Evolutionary conservation across 75 land plant species (phyloP), one percentile per base, ranked within the genome.

Genomic region (Adiantum capillusveneris): DNA sequence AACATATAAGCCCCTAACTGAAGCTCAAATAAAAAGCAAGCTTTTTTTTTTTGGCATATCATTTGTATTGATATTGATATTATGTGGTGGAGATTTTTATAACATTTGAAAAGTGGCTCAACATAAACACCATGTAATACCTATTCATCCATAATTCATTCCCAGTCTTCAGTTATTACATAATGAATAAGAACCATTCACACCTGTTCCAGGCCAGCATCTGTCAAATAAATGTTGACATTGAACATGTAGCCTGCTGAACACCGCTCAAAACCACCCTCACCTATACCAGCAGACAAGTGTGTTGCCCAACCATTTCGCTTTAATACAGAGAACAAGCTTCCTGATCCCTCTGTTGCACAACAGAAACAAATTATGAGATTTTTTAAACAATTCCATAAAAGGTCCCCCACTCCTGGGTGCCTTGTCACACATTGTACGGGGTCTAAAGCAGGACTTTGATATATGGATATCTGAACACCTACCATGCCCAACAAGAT

Each of bases 401-500:
- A 61, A 46, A n/a, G 17, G 25, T n/a, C 17, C 44, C n/a, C 29
- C 26, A 48, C 11, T 44, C n/a, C n/a, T n/a, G n/a, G n/a, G n/a
- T n/a, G n/a, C n/a, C n/a, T n/a, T n/a, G n/a, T n/a, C n/a, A n/a
- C n/a, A n/a, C n/a, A n/a, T n/a, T n/a, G n/a, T n/a, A n/a, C n/a
- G n/a, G n/a, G n/a, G n/a, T n/a, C n/a, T n/a, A n/a, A n/a, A n/a
- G n/a, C n/a, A n/a, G n/a, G n/a, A n/a, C n/a, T n/a, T n/a, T n/a
- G n/a, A n/a, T n/a, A 34, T 5, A 65, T 31, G 36, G 31, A 18
- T 50, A 20, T n/a, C 59, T 21, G 41, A 17, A 16, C 28, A 28
- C 63, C 56, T 74, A 94, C 98, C 98, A 75, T 95, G 99, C 6
- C 99, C 99, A 64, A 95, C 56, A 14, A 95, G 80, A 73, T 95